phyloP scores from a whole-genome alignment of 2,329 filamentous ascomycete species.

The Beauveria sp. region DNA sequence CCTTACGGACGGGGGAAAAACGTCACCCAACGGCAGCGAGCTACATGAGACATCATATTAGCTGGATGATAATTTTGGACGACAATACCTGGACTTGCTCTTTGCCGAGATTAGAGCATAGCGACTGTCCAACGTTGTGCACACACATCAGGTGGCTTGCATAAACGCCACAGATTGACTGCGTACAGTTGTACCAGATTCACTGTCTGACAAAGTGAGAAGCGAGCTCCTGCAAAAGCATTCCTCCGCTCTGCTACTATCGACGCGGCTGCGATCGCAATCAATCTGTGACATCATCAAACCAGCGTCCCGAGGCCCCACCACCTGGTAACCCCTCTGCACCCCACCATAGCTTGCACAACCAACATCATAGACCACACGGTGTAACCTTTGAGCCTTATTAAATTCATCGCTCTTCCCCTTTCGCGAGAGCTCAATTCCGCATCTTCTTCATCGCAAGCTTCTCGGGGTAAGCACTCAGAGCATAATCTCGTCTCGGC shows the following conservation, averaged over 20 bases:
- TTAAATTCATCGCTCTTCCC: neutral
- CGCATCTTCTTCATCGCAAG: neutral
- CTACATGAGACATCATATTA: no score
- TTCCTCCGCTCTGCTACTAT: neutral
- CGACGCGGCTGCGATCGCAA: neutral
- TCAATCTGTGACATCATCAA: conserved; percentile 1
- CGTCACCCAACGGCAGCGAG: no score
- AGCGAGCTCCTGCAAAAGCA: neutral
- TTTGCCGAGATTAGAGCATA: no score
- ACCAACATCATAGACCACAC: neutral
- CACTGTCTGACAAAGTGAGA: neutral
- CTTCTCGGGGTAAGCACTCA: neutral
- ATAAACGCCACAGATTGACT: neutral
- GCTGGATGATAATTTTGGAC: no score
- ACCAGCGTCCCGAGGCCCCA: neutral
- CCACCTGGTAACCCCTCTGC: conserved; percentile 1
- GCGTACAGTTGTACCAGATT: neutral
- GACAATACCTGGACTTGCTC: no score
- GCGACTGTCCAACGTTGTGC: neutral
- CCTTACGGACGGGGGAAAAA: no score
- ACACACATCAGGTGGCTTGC: neutral
- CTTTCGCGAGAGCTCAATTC: neutral
- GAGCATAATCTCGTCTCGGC: neutral
- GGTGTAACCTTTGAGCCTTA: neutral
- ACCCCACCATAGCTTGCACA: conserved; percentile 7